Evolutionary conservation across 805 yeast species (phyloP).

Genomic region (Kodamaea kaohsiungensis): DNA sequence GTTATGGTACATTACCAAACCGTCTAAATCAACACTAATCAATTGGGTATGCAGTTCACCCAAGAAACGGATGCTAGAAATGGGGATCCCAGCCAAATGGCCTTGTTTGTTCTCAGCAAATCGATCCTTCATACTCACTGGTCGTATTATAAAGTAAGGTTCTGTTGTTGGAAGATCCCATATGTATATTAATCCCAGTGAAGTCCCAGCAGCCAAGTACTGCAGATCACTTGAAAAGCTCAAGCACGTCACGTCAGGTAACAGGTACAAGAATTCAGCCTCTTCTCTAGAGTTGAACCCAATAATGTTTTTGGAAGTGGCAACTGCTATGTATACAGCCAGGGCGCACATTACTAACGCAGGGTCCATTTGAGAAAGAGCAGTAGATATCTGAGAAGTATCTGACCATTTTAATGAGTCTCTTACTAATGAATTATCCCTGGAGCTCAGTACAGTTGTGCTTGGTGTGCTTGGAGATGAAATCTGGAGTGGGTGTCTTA

Average conservation of each 20-base stretch:
- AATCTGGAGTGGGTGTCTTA: background rate
- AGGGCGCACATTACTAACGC: slow-evolving; percentile 25
- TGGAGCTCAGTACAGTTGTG: background rate
- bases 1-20: slow-evolving; percentile 60
- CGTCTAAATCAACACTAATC: slow-evolving; percentile 35
- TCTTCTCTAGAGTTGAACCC: slow-evolving; percentile 71
- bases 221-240: slow-evolving; percentile 69
- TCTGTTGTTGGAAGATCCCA: slow-evolving; percentile 54
- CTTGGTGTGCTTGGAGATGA: background rate
- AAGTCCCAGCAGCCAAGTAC: slow-evolving; percentile 67
- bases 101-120: slow-evolving; percentile 27
- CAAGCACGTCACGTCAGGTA: slow-evolving; percentile 48
- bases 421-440: background rate
- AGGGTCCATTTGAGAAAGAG: background rate
- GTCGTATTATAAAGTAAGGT: slow-evolving; percentile 18
- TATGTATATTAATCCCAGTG: slow-evolving; percentile 60
- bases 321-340: slow-evolving; percentile 52
- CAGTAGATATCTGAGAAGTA: slow-evolving; percentile 18
- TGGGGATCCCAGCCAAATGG: slow-evolving; percentile 27
- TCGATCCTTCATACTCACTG: slow-evolving; percentile 26
- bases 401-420: slow-evolving; percentile 27
- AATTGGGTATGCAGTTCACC: slow-evolving; percentile 29
- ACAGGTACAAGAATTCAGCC: slow-evolving; percentile 44
- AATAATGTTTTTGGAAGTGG: slow-evolving; percentile 61
- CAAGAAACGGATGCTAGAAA: slow-evolving; percentile 28